A percentile compares a stretch with the other conserved stretches of the same genome.
Evolutionary conservation across 805 yeast species (phyloP).

Genomic region (Debaryomyces castellii): DNA sequence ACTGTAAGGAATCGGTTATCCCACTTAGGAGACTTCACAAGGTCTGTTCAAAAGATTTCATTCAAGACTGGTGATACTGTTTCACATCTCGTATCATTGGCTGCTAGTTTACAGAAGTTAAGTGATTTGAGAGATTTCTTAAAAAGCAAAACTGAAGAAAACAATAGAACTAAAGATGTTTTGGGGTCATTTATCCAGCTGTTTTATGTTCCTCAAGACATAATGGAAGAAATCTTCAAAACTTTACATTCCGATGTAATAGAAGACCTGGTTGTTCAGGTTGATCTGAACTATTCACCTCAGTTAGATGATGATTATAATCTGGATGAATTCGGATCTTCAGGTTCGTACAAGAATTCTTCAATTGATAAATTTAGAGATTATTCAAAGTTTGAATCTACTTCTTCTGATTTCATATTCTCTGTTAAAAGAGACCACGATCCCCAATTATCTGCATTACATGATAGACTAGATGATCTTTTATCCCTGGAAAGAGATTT

Average conservation of each 20-base stretch:
- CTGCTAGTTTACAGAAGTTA: constrained; percentile 30
- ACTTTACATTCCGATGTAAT: constrained; percentile 23
- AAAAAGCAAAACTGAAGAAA: constrained; percentile 10
- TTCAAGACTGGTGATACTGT: constrained; percentile 35
- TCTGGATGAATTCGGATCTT: not conserved
- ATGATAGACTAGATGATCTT: constrained; percentile 28
- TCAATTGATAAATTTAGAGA: constrained; percentile 22
- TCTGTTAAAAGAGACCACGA: constrained; percentile 37
- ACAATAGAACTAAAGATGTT: constrained; percentile 19
- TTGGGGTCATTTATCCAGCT: constrained; percentile 21
- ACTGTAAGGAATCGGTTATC: constrained; percentile 36
- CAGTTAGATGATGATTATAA: not conserved
- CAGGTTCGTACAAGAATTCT: constrained; percentile 19
- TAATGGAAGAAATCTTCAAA: constrained; percentile 43
- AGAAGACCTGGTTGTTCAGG: not conserved
- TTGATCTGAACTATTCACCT: constrained; percentile 5
- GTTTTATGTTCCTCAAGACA: constrained; percentile 36
- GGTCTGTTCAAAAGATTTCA: constrained; percentile 55
- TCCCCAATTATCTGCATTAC: constrained; percentile 29
- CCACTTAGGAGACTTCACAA: constrained; percentile 54
- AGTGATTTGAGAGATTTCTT: constrained; percentile 18
- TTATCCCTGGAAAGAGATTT: constrained; percentile 22
- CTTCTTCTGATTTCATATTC: constrained; percentile 16
- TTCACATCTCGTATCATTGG: constrained; percentile 27
- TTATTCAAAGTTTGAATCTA: not conserved